Percentiles rank a stretch among this genome's conserved stretches.
These are phyloP conservation scores for Schizophyllum amplum DNA, from an alignment of 1,284 basidiomycete genomes.

Conservation along the genomic window DNA sequence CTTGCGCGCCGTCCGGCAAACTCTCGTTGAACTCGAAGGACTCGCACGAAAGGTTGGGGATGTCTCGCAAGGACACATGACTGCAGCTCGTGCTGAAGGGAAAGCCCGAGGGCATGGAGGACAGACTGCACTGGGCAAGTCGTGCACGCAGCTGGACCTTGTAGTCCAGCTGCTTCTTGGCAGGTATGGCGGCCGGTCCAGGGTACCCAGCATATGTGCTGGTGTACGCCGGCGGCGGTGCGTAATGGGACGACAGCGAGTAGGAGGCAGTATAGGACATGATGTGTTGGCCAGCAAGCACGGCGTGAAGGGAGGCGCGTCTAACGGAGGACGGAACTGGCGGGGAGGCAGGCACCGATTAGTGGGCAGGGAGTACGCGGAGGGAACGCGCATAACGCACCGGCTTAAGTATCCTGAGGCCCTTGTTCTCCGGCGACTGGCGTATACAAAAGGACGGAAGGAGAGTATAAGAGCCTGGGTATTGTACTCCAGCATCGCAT, in stretches of 20 bases:
- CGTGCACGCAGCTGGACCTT: slow-evolving; percentile 21
- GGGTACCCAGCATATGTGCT: slow-evolving; percentile 1
- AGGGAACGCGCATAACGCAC: background rate
- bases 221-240: background rate
- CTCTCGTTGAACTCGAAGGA: slow-evolving; percentile 23
- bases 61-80: slow-evolving; percentile 10
- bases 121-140: slow-evolving; percentile 19
- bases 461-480: background rate
- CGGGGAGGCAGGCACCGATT: background rate
- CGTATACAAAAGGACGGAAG: background rate
- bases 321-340: background rate
- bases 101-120: slow-evolving; percentile 23
- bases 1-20: slow-evolving; percentile 10
- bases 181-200: slow-evolving; percentile 4
- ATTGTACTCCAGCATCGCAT: too few species aligned
- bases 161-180: slow-evolving; percentile 10
- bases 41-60: slow-evolving; percentile 15
- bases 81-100: slow-evolving; percentile 25
- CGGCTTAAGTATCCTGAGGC: background rate
- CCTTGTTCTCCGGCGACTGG: background rate
- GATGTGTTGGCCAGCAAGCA: background rate
- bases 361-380: background rate
- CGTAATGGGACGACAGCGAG: background rate
- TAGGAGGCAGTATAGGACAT: background rate
- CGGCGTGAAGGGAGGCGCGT: background rate